Base-by-base conservation (phyloP, 225 moss, liverwort and hornwort species). In the Asterella californica region DNA sequence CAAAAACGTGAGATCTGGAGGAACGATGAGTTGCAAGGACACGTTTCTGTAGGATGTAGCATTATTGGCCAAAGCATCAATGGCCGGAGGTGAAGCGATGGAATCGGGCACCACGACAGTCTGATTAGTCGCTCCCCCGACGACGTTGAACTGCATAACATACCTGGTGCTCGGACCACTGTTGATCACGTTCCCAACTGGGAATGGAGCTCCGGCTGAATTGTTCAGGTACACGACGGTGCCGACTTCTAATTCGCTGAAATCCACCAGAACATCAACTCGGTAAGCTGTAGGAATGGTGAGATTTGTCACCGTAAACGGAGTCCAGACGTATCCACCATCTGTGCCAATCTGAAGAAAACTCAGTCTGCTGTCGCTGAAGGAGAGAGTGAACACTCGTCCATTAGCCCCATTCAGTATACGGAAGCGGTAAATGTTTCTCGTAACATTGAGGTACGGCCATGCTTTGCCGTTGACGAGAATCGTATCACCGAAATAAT, bases 401-500 rank as follows among this genome's bases (percentile, higher is more conserved):
- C 91, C 92, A 29, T 88, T 94, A 2, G 89, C 91, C 0, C 8
- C 73, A 68, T 88, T 89, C 29, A 89, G 34, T 9, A 94, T 57
- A 9, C 94, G 87, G 53, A 92, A 86, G 4, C 94, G 90, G 82
- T 94, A 94, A 53, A 77, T 84, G 10, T 85, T 79, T 0, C 88
- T 86, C 29, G 82, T 80, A 10, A 94, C 90, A 33, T 79, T 67
- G 14, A 94, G 55, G 70, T 80, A 88, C 0, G 94, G 94, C 94
- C 94, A 94, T 8, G 84, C 91, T 63, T 83, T 91, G 57, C 89
- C 92, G 55, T 94, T 92, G 14, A 91, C 90, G 30, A 95, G 75
- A 19, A 93, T 90, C 0, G 81, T 75, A 55, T 94, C 91, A 4
- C 91, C 92, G 69, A 88, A 92, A 22, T 92, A 94, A 70, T 90